Evolutionary conservation across 805 yeast species (phyloP).

Genomic region (Starmera amethionina): DNA sequence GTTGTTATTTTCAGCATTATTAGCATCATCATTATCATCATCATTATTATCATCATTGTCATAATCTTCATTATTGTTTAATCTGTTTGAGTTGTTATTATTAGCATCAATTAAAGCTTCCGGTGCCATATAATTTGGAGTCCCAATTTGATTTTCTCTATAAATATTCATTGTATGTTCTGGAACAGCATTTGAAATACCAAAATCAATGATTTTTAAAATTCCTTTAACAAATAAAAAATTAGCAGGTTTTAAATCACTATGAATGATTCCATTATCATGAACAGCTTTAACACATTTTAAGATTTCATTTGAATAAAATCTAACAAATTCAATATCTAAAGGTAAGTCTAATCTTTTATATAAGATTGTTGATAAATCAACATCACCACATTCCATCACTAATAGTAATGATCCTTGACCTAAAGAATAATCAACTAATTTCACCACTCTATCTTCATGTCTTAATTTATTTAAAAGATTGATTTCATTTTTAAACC

Average conservation of each 20-base stretch:
- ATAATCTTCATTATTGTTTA: constrained; percentile 8
- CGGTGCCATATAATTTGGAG: constrained; percentile 98
- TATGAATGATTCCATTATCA: constrained; percentile 73
- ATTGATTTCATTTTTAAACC: constrained; percentile 87
- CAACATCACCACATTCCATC: constrained; percentile 94
- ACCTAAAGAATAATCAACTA: constrained; percentile 64
- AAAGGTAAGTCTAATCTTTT: constrained; percentile 40
- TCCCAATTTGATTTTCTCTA: constrained; percentile 86
- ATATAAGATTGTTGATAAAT: constrained; percentile 71
- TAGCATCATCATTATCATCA: too few relatives aligned
- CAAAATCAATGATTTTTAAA: constrained; percentile 88
- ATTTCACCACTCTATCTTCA: constrained; percentile 65
- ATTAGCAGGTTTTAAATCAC: constrained; percentile 66
- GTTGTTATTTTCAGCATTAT: too few relatives aligned
- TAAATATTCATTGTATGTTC: constrained; percentile 87
- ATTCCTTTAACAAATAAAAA: constrained; percentile 76
- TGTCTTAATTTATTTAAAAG: constrained; percentile 49
- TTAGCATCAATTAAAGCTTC: constrained; percentile 72
- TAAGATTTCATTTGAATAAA: constrained; percentile 67
- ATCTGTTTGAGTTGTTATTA: constrained; percentile 7
- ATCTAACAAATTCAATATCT: constrained; percentile 70
- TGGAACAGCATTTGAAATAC: constrained; percentile 89
- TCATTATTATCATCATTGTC: too few relatives aligned
- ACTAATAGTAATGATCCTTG: constrained; percentile 59
- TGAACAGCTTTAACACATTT: constrained; percentile 87